phyloP scores from a whole-genome alignment of 176 grass and related monocot species.

The Oryza coarctata region DNA sequence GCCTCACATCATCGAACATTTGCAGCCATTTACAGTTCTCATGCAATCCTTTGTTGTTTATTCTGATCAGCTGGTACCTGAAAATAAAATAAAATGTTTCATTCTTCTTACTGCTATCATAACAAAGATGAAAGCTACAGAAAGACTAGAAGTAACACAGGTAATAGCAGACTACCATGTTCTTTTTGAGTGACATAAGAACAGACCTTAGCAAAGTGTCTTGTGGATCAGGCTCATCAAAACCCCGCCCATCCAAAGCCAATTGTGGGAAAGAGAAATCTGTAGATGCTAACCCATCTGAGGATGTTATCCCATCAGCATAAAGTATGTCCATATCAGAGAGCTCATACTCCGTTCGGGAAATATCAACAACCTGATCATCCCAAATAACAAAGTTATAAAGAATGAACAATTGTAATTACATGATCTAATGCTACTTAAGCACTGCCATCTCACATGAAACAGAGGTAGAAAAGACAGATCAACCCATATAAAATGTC shows the following conservation, averaged over 20 bases:
- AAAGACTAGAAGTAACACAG: not conserved
- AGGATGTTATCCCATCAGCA: constrained; percentile 78
- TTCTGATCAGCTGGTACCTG: constrained; percentile 89
- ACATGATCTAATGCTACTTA: not conserved
- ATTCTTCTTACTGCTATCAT: not conserved
- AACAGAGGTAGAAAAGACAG: not conserved
- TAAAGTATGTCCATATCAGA: constrained; percentile 80
- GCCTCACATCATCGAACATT: constrained; percentile 82
- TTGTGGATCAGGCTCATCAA: constrained; percentile 66
- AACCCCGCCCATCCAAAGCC: constrained; percentile 46
- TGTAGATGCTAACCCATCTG: constrained; percentile 66
- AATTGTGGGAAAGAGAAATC: constrained; percentile 64
- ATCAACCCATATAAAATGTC: constrained; percentile 3
- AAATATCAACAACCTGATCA: constrained; percentile 86
- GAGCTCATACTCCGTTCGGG: constrained; percentile 79
- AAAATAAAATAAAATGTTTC: constrained; percentile 3
- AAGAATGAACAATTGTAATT: constrained; percentile 12
- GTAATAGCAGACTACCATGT: constrained; percentile 12
- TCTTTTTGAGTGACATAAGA: constrained; percentile 13
- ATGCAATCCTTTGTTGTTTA: constrained; percentile 60
- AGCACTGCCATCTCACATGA: not conserved
- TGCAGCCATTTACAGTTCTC: constrained; percentile 86
- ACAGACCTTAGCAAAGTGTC: constrained; percentile 74
- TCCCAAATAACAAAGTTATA: constrained; percentile 25
- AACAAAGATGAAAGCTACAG: not conserved